Percentiles rank a stretch among this genome's conserved stretches.
Evolutionary conservation across 495 filamentous ascomycete species (phyloP).

Genomic region (Neurospora terricola): DNA sequence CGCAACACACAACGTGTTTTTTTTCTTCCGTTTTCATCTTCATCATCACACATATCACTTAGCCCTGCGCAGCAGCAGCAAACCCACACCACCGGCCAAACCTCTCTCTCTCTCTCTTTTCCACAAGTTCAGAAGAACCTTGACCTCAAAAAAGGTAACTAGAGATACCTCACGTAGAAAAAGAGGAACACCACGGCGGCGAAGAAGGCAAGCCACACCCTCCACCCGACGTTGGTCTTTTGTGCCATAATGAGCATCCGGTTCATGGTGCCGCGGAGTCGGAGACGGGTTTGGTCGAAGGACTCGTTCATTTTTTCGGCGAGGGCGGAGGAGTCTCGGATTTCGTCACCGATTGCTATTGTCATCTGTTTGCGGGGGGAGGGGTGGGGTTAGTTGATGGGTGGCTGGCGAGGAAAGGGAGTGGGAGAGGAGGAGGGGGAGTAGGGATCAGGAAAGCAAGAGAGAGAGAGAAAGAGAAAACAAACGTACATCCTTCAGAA

Average conservation of each 20-base stretch:
- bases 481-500: constrained; percentile 77
- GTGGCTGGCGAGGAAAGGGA: background rate
- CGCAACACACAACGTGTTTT: background rate
- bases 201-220: constrained; percentile 85
- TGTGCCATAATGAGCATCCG: constrained; percentile 95
- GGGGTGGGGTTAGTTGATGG: background rate
- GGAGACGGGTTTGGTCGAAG: constrained; percentile 74
- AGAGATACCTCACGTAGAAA: constrained; percentile 65
- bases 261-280: constrained; percentile 87
- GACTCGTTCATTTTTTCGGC: constrained; percentile 83
- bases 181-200: constrained; percentile 69
- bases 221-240: constrained; percentile 86
- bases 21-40: background rate
- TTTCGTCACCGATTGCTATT: constrained; percentile 86
- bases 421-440: background rate
- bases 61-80: background rate
- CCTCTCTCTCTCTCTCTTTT: background rate
- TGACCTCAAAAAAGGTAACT: background rate
- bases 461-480: background rate
- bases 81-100: background rate
- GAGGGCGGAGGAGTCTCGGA: constrained; percentile 73
- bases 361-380: constrained; percentile 53
- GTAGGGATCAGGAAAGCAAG: background rate
- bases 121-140: background rate
- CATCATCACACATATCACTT: background rate